Evolutionary conservation across 116 monocot species (phyloP).

Genomic region (Cymodocea nodosa): DNA sequence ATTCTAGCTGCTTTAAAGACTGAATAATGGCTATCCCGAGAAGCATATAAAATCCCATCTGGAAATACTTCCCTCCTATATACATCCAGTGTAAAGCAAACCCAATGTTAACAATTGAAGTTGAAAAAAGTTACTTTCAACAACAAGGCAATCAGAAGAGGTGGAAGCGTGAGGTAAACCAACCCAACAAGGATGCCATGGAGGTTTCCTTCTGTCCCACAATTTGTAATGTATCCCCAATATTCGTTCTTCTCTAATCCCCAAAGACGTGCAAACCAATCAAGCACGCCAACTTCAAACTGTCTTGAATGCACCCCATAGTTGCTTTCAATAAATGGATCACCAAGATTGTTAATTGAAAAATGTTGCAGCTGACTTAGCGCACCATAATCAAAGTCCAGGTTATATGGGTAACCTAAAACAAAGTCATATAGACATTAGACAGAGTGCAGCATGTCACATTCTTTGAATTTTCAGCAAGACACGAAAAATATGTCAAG

Average conservation of each 20-base stretch:
- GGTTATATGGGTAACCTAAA: slow-evolving; percentile 86
- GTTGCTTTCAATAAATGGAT: slow-evolving; percentile 96
- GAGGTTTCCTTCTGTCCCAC: slow-evolving; percentile 93
- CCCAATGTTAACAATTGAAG: background rate
- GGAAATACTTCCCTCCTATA: slow-evolving; percentile 72
- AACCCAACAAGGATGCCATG: slow-evolving; percentile 97
- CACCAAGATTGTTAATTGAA: slow-evolving; percentile 93
- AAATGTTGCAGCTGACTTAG: slow-evolving; percentile 82
- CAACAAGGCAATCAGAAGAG: background rate
- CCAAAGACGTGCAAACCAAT: slow-evolving; percentile 99
- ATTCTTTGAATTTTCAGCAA: too few relatives aligned
- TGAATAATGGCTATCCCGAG: slow-evolving; percentile 82
- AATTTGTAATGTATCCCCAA: slow-evolving; percentile 96
- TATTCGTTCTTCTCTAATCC: slow-evolving; percentile 87
- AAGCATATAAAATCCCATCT: slow-evolving; percentile 82
- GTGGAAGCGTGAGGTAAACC: slow-evolving; percentile 3
- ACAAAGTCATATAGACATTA: background rate
- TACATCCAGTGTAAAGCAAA: slow-evolving; percentile 35
- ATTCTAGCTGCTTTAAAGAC: slow-evolving; percentile 95
- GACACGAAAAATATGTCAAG: too few relatives aligned
- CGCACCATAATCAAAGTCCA: slow-evolving; percentile 94
- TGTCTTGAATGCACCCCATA: slow-evolving; percentile 93
- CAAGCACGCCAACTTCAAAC: slow-evolving; percentile 89
- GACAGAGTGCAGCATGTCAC: background rate
- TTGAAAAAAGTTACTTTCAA: too few relatives aligned